Conservation (phyloP, 306 rosid genomes). For the Pterocarpus macrocarpus region DNA sequence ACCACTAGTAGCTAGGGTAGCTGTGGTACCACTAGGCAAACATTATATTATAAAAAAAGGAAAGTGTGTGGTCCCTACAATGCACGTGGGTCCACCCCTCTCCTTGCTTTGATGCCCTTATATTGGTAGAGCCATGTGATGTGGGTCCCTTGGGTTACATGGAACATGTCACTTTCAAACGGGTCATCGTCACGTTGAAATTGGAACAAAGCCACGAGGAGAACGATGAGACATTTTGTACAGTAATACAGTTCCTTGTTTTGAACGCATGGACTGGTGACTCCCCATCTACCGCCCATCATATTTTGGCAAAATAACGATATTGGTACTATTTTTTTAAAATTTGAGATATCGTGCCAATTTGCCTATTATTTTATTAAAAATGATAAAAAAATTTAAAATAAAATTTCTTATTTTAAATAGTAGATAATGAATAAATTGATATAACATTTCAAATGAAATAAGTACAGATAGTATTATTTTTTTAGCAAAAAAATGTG, state of each 20-base stretch:
- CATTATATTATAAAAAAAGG: neutral
- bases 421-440: too few relatives aligned
- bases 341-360: too few relatives aligned
- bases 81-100: slow-evolving; percentile 45
- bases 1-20: neutral
- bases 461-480: too few relatives aligned
- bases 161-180: slow-evolving; percentile 52
- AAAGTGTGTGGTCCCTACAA: slow-evolving; percentile 40
- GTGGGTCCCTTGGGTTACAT: slow-evolving; percentile 53
- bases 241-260: neutral
- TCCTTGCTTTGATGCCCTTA: slow-evolving; percentile 2
- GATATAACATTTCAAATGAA: too few relatives aligned
- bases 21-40: slow-evolving; percentile 37
- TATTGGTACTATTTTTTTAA: too few relatives aligned
- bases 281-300: slow-evolving; percentile 26
- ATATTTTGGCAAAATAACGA: too few relatives aligned
- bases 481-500: too few relatives aligned
- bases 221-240: slow-evolving; percentile 16
- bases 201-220: slow-evolving; percentile 42
- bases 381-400: too few relatives aligned
- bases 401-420: too few relatives aligned
- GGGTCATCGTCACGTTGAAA: slow-evolving; percentile 57
- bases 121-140: slow-evolving; percentile 69
- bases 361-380: too few relatives aligned
- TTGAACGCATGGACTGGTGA: slow-evolving; percentile 23